phyloP scores from a whole-genome alignment of 352 stramenopile genomes.

The Pythium folliculosum region DNA sequence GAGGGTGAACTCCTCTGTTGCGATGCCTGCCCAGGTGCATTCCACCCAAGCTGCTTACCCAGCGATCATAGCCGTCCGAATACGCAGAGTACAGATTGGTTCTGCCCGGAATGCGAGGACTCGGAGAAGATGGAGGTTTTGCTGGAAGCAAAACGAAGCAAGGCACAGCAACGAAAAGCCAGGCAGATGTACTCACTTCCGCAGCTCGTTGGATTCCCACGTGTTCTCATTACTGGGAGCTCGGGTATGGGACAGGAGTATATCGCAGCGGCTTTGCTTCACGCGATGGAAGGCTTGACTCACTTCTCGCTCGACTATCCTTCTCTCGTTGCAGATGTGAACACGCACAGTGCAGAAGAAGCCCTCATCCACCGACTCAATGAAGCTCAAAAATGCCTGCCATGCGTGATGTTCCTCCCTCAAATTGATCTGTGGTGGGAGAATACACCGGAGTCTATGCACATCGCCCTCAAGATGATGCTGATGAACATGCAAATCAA shows the following conservation, averaged over 20 bases:
- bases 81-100: conserved; percentile 39
- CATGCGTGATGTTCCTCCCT: conserved; percentile 80
- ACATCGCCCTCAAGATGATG: conserved; percentile 81
- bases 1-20: conserved; percentile 61
- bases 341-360: conserved; percentile 69
- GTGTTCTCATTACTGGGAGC: conserved; percentile 62
- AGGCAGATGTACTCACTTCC: conserved; percentile 42
- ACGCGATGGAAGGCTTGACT: conserved; percentile 73
- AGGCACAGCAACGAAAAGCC: conserved; percentile 23
- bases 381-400: conserved; percentile 76
- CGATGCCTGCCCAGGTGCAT: conserved; percentile 59
- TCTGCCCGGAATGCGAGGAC: conserved; percentile 55
- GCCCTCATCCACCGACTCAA: conserved; percentile 70
- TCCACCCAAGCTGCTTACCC: conserved; percentile 53
- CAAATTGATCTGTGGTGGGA: conserved; percentile 79
- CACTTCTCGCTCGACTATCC: conserved; percentile 84
- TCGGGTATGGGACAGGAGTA: conserved; percentile 75
- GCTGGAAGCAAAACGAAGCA: conserved; percentile 25
- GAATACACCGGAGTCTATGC: conserved; percentile 72
- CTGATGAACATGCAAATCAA: conserved; percentile 71
- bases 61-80: conserved; percentile 15
- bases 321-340: conserved; percentile 68
- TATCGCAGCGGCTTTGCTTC: conserved; percentile 61
- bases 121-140: conserved; percentile 30
- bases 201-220: conserved; percentile 60